Percentiles rank a stretch among this genome's conserved stretches.
These are phyloP conservation scores for Lophiostoma macrostomum DNA, from an alignment of 495 filamentous ascomycete species.

Conservation along the genomic window DNA sequence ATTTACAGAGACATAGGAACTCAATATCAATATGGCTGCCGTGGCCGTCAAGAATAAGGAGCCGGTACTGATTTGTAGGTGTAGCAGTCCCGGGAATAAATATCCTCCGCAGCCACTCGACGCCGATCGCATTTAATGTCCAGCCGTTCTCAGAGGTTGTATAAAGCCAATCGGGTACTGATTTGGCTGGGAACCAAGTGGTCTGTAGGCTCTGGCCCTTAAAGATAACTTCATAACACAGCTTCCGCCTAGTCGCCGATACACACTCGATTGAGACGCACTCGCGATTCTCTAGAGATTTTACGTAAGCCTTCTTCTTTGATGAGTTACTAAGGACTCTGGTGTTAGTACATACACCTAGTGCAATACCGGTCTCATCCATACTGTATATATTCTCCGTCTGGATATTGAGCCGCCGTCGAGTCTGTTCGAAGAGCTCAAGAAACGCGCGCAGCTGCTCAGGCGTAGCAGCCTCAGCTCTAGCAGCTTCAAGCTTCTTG, in stretches of 20 bases:
- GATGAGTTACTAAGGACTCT: background rate
- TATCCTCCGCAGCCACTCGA: background rate
- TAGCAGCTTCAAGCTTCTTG: background rate
- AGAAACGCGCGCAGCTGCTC: conserved; percentile 3
- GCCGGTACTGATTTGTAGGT: background rate
- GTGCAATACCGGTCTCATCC: too few relatives aligned
- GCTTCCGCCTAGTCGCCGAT: background rate
- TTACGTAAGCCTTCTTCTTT: conserved; percentile 7
- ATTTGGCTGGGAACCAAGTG: background rate
- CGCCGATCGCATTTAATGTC: background rate
- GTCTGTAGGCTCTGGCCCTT: conserved; percentile 1
- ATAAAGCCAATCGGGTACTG: background rate
- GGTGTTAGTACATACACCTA: conserved; percentile 3
- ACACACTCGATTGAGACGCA: conserved; percentile 4
- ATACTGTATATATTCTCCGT: conserved; percentile 8
- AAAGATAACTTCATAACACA: background rate
- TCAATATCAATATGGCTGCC: background rate
- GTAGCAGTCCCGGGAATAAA: background rate
- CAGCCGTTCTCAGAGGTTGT: conserved; percentile 1
- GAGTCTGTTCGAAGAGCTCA: conserved; percentile 4
- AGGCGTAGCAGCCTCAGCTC: background rate
- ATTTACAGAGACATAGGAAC: background rate
- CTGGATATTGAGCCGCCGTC: conserved; percentile 3
- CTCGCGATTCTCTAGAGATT: conserved; percentile 7
- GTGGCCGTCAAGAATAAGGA: conserved; percentile 1